Conservation (phyloP, 2,329 filamentous ascomycete species). For the Arthrobotrys musiformis region DNA sequence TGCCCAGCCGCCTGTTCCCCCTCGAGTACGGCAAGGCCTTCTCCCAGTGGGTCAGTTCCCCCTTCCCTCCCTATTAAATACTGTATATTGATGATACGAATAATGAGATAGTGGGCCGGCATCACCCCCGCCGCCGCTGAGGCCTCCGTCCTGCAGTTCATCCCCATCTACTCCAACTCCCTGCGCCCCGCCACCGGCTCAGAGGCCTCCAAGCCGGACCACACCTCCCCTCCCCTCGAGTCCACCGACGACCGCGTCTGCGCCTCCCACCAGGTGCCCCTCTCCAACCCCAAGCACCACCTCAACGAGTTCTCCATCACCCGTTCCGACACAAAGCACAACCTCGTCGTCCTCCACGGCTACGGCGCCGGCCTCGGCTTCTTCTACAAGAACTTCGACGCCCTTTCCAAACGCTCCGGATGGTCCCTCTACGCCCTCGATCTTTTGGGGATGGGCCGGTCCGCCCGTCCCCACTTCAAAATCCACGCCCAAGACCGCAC, state of each 20-base stretch:
- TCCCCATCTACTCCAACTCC: constrained; percentile 72
- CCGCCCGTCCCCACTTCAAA: constrained; percentile 82
- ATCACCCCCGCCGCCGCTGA: constrained; percentile 86
- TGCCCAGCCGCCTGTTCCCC: constrained; percentile 71
- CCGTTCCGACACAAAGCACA: constrained; percentile 66
- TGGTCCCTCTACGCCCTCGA: constrained; percentile 96
- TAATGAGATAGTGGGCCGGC: constrained; percentile 76
- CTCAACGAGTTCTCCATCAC: constrained; percentile 95
- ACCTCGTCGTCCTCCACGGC: constrained; percentile 94
- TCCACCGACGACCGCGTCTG: constrained; percentile 78
- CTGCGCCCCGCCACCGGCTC: constrained; percentile 54
- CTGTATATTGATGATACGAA: constrained; percentile 5
- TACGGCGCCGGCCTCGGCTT: constrained; percentile 97
- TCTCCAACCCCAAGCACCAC: constrained; percentile 85
- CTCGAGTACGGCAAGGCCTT: constrained; percentile 91
- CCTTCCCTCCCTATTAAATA: background rate
- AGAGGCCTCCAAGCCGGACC: constrained; percentile 40
- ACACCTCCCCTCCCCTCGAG: constrained; percentile 73
- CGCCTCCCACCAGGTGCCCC: constrained; percentile 83
- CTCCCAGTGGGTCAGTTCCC: constrained; percentile 81
- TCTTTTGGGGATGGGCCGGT: constrained; percentile 93
- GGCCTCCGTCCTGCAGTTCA: constrained; percentile 83
- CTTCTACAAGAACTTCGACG: constrained; percentile 98
- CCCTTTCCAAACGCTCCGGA: constrained; percentile 78
- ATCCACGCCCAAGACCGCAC: constrained; percentile 83